Base-by-base conservation (phyloP, 495 filamentous ascomycete genomes). In the Trichoderma parareesei region DNA sequence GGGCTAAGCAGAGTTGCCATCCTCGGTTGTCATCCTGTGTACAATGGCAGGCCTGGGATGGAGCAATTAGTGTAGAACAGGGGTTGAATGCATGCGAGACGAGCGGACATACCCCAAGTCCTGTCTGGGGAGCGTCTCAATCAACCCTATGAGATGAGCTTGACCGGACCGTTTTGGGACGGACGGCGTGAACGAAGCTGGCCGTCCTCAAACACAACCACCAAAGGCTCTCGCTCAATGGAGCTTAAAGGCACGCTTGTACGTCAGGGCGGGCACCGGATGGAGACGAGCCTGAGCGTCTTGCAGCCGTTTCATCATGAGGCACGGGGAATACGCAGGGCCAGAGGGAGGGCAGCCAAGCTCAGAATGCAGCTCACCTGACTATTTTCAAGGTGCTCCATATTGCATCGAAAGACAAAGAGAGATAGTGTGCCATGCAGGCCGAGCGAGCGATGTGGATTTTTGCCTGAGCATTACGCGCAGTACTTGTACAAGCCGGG, bases 231-330 rank as follows among this genome's bases (percentile, higher is more conserved):
- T 57, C 20, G 53, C 53, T 57, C 20, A 27, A 35, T 57, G 11
- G 33, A 35, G 53, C 37, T 27, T 57, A 37, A 27, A 48, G 44
- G 5, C 40, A 11, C 40, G 11, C 27, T 6, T 57, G 27, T 3
- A 55, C 48, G 11, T 35, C 2, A 16, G 27, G 27, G 10, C 27
- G 27, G 37, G n/a, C 48, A 18, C 48, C 5, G 18, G 48, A 10
- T 18, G 48, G n/a, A 55, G 48, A 3, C 18, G 27, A 57, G 33
- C 53, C 53, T 11, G 53, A 57, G 53, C 11, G 53, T 57, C 53
- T 57, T n/a, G 53, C 18, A n/a, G 18, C 14, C 18, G 53, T 57
- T 57, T 57, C 53, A 57, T 57, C 53, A 16, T 57, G 46, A 57
- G 53, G 27, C 53, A 57, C 53, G 11, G 27, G 53, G 53, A 57